Evolutionary conservation across 164 flowering plant genomes (phyloP), one percentile per base, ranked within the genome.

Genomic region (Houttuynia cordata): DNA sequence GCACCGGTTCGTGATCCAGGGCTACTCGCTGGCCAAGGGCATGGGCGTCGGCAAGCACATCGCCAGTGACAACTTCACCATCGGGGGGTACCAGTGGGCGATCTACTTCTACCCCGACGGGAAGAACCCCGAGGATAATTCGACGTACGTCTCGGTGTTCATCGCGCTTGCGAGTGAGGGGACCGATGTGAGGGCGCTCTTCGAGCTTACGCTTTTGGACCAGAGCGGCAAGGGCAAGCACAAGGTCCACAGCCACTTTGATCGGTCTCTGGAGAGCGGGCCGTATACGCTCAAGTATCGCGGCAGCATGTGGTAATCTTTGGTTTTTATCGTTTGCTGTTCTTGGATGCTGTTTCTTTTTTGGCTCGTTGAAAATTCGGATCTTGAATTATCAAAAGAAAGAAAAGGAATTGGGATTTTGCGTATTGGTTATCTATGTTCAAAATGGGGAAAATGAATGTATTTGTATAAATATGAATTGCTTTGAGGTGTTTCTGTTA

Each of bases 151-250:
- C 0, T 91, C 97, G 6, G 85, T 91, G 7, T 91, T 88, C 68
- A 91, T 91, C 53, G 96, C 96, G 24, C 63, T 91, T n/a, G 91
- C 93, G 8, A 87, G 96, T 61, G 97, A 91, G 20, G 97, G 96
- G 22, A 78, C 88, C 0, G 75, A 75, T 37, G 75, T 75, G 15
- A 19, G 75, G 56, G 78, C 78, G 5, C 64, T 75, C 8, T 87
- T 91, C 63, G 96, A 91, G 77, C 69, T 91, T 59, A 91, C 89
- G 21, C 82, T 91, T 24, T 63, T 87, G 40, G 97, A 91, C 64
- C 97, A 91, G 84, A 84, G 87, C 59, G 97, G 91, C 41, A 86
- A 86, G 51, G 88, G 74, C 50, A 86, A 86, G 79, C 87, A 91
- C 61, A 91, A 87, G 73, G 84, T 91, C 42, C 97, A 87, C 61